Conservation (phyloP, 495 filamentous ascomycete genomes). For the Penicillium tannophilum region DNA sequence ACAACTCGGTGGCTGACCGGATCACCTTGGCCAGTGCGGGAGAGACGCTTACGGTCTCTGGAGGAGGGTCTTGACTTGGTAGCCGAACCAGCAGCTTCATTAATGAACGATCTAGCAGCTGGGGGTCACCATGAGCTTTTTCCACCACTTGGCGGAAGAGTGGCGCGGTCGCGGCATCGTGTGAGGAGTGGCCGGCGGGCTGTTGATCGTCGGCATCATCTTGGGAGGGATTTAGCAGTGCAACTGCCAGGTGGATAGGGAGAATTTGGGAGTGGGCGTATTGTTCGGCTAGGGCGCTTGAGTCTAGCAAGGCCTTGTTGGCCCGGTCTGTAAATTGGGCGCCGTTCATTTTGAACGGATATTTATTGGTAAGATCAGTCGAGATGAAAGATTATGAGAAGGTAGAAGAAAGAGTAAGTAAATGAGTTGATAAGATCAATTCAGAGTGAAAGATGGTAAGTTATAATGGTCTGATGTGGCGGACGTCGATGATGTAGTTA, state of each 20-base stretch:
- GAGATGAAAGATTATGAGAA: constrained; percentile 3
- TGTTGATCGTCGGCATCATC: constrained; percentile 79
- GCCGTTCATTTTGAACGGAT: constrained; percentile 40
- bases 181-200: constrained; percentile 59
- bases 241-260: constrained; percentile 84
- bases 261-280: constrained; percentile 88
- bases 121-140: constrained; percentile 88
- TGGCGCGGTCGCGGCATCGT: constrained; percentile 58
- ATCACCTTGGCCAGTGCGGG: constrained; percentile 81
- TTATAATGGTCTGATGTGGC: neutral
- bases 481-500: constrained; percentile 17
- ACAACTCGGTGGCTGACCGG: constrained; percentile 80
- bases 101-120: constrained; percentile 80
- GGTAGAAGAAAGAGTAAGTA: constrained; percentile 10
- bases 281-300: constrained; percentile 78
- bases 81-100: constrained; percentile 90
- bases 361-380: constrained; percentile 14
- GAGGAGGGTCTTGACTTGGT: constrained; percentile 92
- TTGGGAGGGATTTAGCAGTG: constrained; percentile 80
- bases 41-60: constrained; percentile 78
- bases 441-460: neutral
- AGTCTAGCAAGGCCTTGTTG: constrained; percentile 82
- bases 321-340: constrained; percentile 88
- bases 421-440: constrained; percentile 6
- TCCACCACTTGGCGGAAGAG: constrained; percentile 94